Conservation (phyloP, 495 filamentous ascomycete genomes). For the Bryoglossum gracile region DNA sequence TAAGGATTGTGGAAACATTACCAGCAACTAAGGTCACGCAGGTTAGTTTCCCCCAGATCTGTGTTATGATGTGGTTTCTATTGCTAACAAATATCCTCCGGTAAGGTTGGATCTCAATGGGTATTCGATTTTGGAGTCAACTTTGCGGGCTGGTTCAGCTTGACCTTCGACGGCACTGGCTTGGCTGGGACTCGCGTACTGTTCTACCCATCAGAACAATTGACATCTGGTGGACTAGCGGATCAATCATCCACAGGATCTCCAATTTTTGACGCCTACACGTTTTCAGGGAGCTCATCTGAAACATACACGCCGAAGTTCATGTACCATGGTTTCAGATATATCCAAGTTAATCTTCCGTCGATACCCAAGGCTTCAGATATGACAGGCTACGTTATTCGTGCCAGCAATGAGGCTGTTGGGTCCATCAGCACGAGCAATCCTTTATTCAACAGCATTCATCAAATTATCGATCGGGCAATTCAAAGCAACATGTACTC, state of each 20-base stretch:
- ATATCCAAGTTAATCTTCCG: conserved; percentile 1
- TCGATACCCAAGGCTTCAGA: neutral
- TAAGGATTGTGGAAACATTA: neutral
- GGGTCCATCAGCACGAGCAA: neutral
- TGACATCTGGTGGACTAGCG: neutral
- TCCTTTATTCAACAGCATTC: neutral
- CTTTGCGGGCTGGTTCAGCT: neutral
- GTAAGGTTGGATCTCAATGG: neutral
- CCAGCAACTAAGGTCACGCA: too few relatives aligned
- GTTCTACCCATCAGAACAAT: neutral
- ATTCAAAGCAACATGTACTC: conserved; percentile 1
- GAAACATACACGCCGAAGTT: neutral
- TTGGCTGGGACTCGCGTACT: neutral
- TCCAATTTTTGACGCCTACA: conserved; percentile 1
- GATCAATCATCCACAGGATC: neutral
- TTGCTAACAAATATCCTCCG: neutral
- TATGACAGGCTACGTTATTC: neutral
- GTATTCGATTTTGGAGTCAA: conserved; percentile 4
- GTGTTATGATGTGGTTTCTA: too few relatives aligned
- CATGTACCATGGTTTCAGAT: conserved; percentile 1
- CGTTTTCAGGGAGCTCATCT: neutral
- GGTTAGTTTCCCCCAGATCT: too few relatives aligned
- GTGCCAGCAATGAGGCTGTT: neutral
- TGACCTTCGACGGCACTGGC: neutral
- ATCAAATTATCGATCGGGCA: neutral